Base-by-base conservation (phyloP, 225 moss, liverwort and hornwort species). In the Sphagnum tenellum region DNA sequence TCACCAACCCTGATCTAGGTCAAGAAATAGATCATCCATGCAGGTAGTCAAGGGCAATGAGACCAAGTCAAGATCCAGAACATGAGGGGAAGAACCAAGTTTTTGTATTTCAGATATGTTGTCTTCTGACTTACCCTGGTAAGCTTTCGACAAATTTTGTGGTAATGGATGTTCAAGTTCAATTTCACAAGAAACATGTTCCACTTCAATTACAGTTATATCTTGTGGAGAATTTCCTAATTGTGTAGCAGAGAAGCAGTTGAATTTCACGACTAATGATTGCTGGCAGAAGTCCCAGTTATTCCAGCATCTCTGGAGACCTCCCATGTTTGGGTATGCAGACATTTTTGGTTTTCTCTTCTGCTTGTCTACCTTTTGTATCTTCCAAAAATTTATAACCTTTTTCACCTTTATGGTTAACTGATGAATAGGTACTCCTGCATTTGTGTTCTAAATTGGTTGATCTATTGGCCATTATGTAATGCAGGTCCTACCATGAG, bases 281-380 rank as follows among this genome's bases (percentile, higher is more conserved):
- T 49, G 3, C 76, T 66, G 57, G 61, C 70, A 11, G 63, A 59
- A 0, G 61, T 65, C 48, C 63, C 70, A n/a, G 76, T 72, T 14
- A 76, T 57, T 48, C 57, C 71, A 9, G 66, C 14, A 55, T 56
- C 46, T 50, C 74, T 77, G 4, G 83, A 80, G 55, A 80, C 80
- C 55, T 65, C 55, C 57, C 77, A 47, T 29, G 80, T 75, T 29
- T 29, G 29, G 56, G 73, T 72, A 14, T 9, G 6, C 52, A 52
- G 52, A 52, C 9, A 6, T 9, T 5, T 6, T 5, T 52, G 52
- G 9, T 52, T 52, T 9, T 9, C 7, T 9, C 52, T 52, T 52
- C 52, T 9, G 52, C 52, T 52, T 52, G 29, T 29, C 29, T 29
- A 29, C 29, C 29, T 52, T 5, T 9, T 5, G 52, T 9, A 2